A percentile compares a stretch with the other conserved stretches of the same genome.
These are phyloP conservation scores for Entonaema liquescens DNA, from an alignment of 495 filamentous ascomycete species.

Conservation along the genomic window DNA sequence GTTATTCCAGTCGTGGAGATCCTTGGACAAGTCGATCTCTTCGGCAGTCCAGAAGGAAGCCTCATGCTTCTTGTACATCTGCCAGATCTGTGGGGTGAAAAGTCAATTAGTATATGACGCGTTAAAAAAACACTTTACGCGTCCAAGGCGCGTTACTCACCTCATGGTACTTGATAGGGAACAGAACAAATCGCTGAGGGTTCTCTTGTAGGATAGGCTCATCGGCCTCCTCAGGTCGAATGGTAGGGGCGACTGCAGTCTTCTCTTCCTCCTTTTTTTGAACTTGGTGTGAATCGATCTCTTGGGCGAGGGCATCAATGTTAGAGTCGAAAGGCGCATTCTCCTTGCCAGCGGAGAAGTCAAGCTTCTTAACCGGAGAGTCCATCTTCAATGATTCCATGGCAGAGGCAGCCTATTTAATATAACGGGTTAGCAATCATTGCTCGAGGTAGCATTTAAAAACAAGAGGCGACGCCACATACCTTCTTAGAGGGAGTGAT, in stretches of 20 bases:
- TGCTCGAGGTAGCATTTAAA: background rate
- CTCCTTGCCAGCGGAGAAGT: constrained; percentile 84
- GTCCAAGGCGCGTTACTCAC: constrained; percentile 67
- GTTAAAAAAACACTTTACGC: constrained; percentile 52
- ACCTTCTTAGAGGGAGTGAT: constrained; percentile 91
- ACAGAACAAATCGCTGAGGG: constrained; percentile 94
- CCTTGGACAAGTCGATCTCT: constrained; percentile 98
- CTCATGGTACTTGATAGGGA: constrained; percentile 99
- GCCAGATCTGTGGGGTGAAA: constrained; percentile 88
- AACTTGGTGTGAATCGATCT: constrained; percentile 60
- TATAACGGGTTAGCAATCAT: constrained; percentile 51
- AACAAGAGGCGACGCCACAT: constrained; percentile 37
- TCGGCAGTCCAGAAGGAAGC: constrained; percentile 99
- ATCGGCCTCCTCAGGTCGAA: constrained; percentile 76
- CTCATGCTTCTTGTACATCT: constrained; percentile 99
- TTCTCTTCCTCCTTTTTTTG: constrained; percentile 58
- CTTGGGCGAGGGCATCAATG: constrained; percentile 62
- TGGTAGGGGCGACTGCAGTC: constrained; percentile 63
- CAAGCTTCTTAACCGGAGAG: constrained; percentile 88
- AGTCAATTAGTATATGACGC: constrained; percentile 53
- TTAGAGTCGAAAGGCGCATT: constrained; percentile 72
- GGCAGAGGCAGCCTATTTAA: constrained; percentile 76
- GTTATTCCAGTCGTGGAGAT: constrained; percentile 99
- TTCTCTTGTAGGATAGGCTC: constrained; percentile 97
- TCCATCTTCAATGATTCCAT: constrained; percentile 93